Percentiles rank a stretch among this genome's conserved stretches.
Evolutionary conservation across 495 filamentous ascomycete genomes (phyloP).

Genomic region (Hypomontagnella monticulosa): DNA sequence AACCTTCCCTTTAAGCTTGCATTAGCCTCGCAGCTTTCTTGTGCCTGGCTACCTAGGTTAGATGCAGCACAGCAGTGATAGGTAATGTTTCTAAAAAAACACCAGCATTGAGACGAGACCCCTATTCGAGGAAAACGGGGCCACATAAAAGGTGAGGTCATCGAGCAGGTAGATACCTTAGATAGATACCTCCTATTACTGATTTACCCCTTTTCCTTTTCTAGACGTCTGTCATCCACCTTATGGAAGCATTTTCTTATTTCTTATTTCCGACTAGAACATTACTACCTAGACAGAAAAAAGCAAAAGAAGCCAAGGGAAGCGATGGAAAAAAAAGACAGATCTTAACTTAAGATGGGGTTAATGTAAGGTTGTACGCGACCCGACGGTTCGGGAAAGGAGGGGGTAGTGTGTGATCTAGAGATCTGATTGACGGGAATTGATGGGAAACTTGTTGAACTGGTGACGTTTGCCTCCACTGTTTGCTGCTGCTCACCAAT

Average conservation of each 20-base stretch:
- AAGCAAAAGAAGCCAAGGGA: slow-evolving; percentile 9
- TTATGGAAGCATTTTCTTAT: not conserved
- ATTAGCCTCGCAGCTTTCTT: slow-evolving; percentile 51
- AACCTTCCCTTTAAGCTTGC: slow-evolving; percentile 54
- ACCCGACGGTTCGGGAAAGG: slow-evolving; percentile 40
- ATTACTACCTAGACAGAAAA: slow-evolving; percentile 2
- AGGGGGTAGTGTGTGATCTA: slow-evolving; percentile 35
- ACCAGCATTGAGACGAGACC: slow-evolving; percentile 28
- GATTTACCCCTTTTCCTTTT: slow-evolving; percentile 5
- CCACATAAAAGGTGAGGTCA: slow-evolving; percentile 29
- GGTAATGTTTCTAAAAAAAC: slow-evolving; percentile 37
- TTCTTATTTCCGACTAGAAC: no score
- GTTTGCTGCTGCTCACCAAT: slow-evolving; percentile 17
- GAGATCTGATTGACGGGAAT: slow-evolving; percentile 39
- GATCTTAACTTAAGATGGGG: slow-evolving; percentile 39
- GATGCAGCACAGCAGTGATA: no score
- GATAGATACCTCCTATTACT: no score
- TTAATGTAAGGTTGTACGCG: slow-evolving; percentile 41
- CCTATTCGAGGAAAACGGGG: slow-evolving; percentile 5
- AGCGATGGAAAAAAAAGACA: slow-evolving; percentile 7
- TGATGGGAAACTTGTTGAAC: slow-evolving; percentile 7
- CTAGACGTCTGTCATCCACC: not conserved
- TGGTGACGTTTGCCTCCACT: slow-evolving; percentile 17
- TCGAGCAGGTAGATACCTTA: slow-evolving; percentile 3
- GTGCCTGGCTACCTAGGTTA: slow-evolving; percentile 23